Conservation (phyloP, 1,284 basidiomycete genomes). For the Sporisorium iseilematis-ciliati region DNA sequence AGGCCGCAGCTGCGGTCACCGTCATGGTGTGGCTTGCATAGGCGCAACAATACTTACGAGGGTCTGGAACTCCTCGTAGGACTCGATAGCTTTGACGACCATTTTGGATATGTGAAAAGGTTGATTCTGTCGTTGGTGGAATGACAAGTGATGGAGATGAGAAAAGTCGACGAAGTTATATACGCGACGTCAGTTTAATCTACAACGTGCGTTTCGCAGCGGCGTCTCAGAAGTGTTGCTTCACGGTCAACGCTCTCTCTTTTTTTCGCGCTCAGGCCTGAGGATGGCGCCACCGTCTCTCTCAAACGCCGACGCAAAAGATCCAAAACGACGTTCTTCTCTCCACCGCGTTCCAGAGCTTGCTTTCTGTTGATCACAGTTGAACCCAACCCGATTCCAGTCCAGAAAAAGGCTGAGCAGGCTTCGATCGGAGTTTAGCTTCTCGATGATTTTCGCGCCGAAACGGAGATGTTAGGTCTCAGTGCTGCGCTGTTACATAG, state of each 20-base stretch:
- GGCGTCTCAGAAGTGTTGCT: constrained; percentile 1
- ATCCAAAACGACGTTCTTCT: neutral
- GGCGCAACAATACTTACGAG: constrained; percentile 69
- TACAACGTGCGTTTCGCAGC: constrained; percentile 5
- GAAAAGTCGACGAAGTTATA: neutral
- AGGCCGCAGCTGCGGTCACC: neutral
- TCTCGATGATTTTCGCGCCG: neutral
- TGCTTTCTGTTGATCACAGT: too few relatives aligned
- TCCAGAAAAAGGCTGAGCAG: neutral
- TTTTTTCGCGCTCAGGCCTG: neutral
- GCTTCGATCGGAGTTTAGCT: constrained; percentile 9
- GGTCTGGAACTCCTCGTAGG: constrained; percentile 74
- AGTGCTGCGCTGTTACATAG: neutral
- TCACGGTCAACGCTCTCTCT: neutral
- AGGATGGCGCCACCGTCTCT: neutral
- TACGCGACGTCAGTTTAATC: constrained; percentile 6
- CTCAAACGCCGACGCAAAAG: constrained; percentile 2
- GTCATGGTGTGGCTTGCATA: neutral
- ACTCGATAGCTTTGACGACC: constrained; percentile 73
- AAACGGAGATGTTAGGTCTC: neutral
- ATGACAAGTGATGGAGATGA: neutral
- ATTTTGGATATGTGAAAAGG: constrained; percentile 27
- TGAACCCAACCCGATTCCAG: neutral
- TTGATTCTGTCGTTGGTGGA: neutral
- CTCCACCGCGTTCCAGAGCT: constrained; percentile 7